Evolutionary conservation across 805 yeast genomes (phyloP).

Genomic region (Yarrowia divulgata): DNA sequence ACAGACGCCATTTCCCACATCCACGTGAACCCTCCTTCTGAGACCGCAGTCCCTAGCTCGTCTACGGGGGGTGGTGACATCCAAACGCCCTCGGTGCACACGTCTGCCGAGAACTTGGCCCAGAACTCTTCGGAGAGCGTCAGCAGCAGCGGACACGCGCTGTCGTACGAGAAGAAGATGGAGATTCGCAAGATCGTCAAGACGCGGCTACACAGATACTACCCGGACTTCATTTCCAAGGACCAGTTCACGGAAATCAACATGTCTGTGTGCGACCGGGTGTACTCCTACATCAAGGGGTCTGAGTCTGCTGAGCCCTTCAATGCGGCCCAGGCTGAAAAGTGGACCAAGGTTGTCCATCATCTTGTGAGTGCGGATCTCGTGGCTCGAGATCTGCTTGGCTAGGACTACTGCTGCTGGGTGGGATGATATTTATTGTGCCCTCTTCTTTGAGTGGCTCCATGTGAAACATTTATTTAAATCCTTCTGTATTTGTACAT

Average conservation of each 20-base stretch:
- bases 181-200: slow-evolving; percentile 21
- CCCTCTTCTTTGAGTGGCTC: neutral
- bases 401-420: neutral
- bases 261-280: slow-evolving; percentile 68
- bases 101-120: neutral
- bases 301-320: slow-evolving; percentile 20
- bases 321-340: slow-evolving; percentile 1
- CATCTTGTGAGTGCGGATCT: slow-evolving; percentile 41
- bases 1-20: slow-evolving; percentile 21
- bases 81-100: neutral
- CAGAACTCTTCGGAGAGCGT: slow-evolving; percentile 11
- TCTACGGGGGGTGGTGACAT: neutral
- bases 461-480: neutral
- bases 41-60: neutral
- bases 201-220: slow-evolving; percentile 50
- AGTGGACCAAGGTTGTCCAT: slow-evolving; percentile 39
- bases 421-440: neutral
- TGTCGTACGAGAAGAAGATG: slow-evolving; percentile 21
- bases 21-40: slow-evolving; percentile 5
- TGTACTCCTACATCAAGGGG: slow-evolving; percentile 47
- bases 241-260: slow-evolving; percentile 66
- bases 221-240: slow-evolving; percentile 50
- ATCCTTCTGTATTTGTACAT: slow-evolving; percentile 2
- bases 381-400: slow-evolving; percentile 16
- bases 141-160: neutral